Conservation (phyloP, 2,329 filamentous ascomycete species). For the Pseudocercospora fijiensis region DNA sequence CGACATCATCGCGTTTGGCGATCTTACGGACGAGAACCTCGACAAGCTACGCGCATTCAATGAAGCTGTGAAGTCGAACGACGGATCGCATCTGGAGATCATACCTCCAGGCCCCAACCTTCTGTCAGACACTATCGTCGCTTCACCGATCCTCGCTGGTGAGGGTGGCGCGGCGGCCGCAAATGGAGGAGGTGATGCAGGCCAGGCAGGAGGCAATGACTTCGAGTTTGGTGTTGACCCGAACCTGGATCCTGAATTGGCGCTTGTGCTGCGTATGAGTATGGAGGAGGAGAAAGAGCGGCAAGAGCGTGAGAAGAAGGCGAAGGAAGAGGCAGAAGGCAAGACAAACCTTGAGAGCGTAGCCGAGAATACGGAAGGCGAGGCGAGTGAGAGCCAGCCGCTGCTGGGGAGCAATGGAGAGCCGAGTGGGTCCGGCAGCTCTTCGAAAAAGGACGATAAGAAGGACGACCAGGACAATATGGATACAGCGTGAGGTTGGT, state of each 20-base stretch:
- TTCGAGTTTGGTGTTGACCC: constrained; percentile 92
- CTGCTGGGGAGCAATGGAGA: constrained; percentile 35
- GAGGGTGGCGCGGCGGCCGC: constrained; percentile 65
- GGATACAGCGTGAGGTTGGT: constrained; percentile 33
- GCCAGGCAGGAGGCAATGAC: constrained; percentile 56
- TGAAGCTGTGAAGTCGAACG: constrained; percentile 84
- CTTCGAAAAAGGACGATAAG: constrained; percentile 30
- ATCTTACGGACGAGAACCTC: constrained; percentile 83
- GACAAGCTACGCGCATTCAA: constrained; percentile 92
- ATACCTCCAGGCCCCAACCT: constrained; percentile 89
- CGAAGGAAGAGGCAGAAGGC: constrained; percentile 63
- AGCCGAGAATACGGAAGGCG: constrained; percentile 59
- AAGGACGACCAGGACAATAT: constrained; percentile 34
- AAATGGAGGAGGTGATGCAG: constrained; percentile 45
- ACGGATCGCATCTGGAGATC: constrained; percentile 86
- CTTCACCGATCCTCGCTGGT: constrained; percentile 84
- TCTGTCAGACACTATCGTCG: constrained; percentile 85
- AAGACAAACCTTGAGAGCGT: constrained; percentile 79
- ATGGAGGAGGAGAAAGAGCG: constrained; percentile 97
- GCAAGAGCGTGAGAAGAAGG: constrained; percentile 80
- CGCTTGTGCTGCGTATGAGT: constrained; percentile 91
- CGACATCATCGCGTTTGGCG: constrained; percentile 93
- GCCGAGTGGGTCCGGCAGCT: constrained; percentile 23
- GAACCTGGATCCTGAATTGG: constrained; percentile 86
- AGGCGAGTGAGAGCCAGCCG: constrained; percentile 61